These are phyloP conservation scores for Lentithecium fluviatile DNA, from an alignment of 495 filamentous ascomycete genomes.

Conservation along the genomic window DNA sequence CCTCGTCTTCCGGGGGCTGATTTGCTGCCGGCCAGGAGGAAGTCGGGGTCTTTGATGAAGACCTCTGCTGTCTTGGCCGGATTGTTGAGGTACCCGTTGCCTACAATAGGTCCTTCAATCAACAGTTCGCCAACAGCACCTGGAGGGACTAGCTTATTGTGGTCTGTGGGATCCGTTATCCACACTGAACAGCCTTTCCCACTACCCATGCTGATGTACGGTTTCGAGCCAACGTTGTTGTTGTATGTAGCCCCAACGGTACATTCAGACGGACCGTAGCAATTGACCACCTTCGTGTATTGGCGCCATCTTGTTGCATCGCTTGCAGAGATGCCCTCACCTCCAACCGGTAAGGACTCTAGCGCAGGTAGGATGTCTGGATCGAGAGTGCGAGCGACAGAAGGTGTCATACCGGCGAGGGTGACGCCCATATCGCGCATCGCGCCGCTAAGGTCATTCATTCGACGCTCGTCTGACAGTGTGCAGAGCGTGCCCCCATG, in stretches of 20 bases:
- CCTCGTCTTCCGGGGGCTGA: constrained; percentile 46
- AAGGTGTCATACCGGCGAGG: constrained; percentile 34
- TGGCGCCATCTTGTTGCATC: constrained; percentile 18
- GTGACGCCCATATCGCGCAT: constrained; percentile 37
- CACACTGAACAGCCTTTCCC: constrained; percentile 51
- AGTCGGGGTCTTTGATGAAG: constrained; percentile 54
- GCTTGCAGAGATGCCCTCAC: constrained; percentile 20
- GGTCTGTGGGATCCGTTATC: constrained; percentile 58
- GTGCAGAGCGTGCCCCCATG: constrained; percentile 45
- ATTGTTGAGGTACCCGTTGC: constrained; percentile 25
- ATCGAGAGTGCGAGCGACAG: constrained; percentile 21
- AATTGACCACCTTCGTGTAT: constrained; percentile 17
- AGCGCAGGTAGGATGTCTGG: constrained; percentile 7
- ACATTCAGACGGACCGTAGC: constrained; percentile 31
- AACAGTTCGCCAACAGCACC: constrained; percentile 33
- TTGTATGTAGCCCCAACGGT: constrained; percentile 45
- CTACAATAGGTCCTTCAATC: constrained; percentile 28
- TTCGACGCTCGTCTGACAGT: constrained; percentile 40
- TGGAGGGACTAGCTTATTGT: constrained; percentile 40
- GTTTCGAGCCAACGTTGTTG: constrained; percentile 27
- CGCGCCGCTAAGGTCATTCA: constrained; percentile 35
- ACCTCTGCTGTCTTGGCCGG: constrained; percentile 40
- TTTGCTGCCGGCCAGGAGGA: constrained; percentile 31
- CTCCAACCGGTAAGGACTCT: constrained; percentile 16
- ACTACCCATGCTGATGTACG: constrained; percentile 45